Evolutionary conservation across 1,284 basidiomycete genomes (phyloP).

Genomic region (Ustilago esculenta): DNA sequence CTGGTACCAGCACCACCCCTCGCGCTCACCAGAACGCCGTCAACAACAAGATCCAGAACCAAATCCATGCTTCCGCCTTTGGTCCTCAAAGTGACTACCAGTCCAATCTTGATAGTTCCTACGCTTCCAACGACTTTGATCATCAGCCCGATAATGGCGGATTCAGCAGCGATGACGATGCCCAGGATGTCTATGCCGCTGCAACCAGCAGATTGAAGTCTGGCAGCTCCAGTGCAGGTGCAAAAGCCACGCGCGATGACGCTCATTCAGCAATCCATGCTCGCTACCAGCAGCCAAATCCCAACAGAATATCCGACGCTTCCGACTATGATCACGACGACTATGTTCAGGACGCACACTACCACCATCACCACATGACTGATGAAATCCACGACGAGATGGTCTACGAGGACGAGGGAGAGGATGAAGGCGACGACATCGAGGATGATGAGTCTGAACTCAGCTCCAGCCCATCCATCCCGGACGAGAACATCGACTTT

Average conservation of each 20-base stretch:
- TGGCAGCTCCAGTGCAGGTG: constrained; percentile 44
- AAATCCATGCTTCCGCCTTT: constrained; percentile 47
- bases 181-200: constrained; percentile 44
- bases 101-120: constrained; percentile 11
- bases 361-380: constrained; percentile 35
- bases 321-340: constrained; percentile 33
- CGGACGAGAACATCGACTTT: constrained; percentile 67
- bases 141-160: constrained; percentile 46
- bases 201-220: constrained; percentile 43
- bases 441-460: constrained; percentile 65
- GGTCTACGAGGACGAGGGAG: constrained; percentile 57
- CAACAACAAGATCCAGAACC: constrained; percentile 41
- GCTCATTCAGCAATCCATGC: constrained; percentile 12
- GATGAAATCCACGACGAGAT: constrained; percentile 51
- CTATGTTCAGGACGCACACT: constrained; percentile 18
- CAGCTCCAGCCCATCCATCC: constrained; percentile 65
- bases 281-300: constrained; percentile 16
- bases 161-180: constrained; percentile 58
- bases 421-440: constrained; percentile 58
- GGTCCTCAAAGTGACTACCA: constrained; percentile 23
- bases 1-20: constrained; percentile 43
- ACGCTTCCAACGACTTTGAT: constrained; percentile 28
- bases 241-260: constrained; percentile 43
- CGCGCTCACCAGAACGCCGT: constrained; percentile 40
- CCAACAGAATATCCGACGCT: constrained; percentile 15